Base-by-base conservation (phyloP, 1,284 basidiomycete species). In the Peniophora sp. region DNA sequence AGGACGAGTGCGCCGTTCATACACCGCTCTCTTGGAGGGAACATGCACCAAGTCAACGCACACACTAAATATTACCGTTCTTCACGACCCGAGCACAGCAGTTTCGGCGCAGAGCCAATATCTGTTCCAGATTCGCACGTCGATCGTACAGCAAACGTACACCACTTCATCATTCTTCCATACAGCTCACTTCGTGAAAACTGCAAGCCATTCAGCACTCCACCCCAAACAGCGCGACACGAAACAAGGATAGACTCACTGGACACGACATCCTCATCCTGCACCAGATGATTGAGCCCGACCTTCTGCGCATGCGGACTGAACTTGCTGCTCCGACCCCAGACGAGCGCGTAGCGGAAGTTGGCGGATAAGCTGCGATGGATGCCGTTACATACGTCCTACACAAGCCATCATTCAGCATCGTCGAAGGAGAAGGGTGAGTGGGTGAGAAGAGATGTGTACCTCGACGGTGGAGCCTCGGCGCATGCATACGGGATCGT, bases 381-480 rank as follows among this genome's bases (percentile, higher is more conserved):
- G 47, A 97, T 91, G 50, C 89, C 88, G 64, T 94, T 86, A 69
- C 94, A 97, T 14, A 95, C 92, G 62, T 83, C 79, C 83, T 88
- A 50, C 17, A 52, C 49, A 23, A 8, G 16, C 8, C n/a, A 36
- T n/a, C n/a, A 36, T 10, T 36, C 10, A 36, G 38, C 19, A 41
- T 17, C n/a, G 16, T 17, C 16, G n/a, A 16, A n/a, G n/a, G 10
- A 10, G 34, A 36, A 10, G 34, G 10, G n/a, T 36, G n/a, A 36
- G n/a, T 10, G 34, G 10, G 34, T 36, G 34, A 41, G 8, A n/a
- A 41, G 38, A n/a, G 38, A 41, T 8, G 56, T 68, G 55, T 24
- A 89, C 90, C 75, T 97, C 96, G 53, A 98, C 89, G 0, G 92
- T 95, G 1, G 95, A 92, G 1, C 95, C 96, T 61, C 83, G 89